Percentiles rank a stretch among this genome's conserved stretches.
These are phyloP conservation scores for Anthracocystis panici-leucophaei DNA, from an alignment of 1,284 basidiomycete genomes.

Conservation along the genomic window DNA sequence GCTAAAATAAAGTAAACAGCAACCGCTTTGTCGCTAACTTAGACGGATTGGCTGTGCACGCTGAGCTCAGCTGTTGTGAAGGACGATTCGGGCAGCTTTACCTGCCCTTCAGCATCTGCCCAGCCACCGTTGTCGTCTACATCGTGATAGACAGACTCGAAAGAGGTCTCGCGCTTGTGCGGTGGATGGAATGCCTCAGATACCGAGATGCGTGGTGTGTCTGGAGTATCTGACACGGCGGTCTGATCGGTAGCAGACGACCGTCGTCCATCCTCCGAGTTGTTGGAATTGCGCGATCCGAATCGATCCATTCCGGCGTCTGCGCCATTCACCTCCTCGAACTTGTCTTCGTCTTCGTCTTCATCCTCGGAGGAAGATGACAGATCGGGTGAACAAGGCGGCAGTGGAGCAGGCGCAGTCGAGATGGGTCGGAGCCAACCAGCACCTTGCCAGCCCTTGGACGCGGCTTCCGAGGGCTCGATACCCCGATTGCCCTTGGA, in stretches of 20 bases:
- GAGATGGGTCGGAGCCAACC: conserved; percentile 47
- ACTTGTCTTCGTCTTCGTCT: conserved; percentile 17
- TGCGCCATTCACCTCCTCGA: background rate
- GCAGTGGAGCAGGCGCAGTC: conserved; percentile 25
- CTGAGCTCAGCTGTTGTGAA: conserved; percentile 8
- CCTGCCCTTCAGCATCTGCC: conserved; percentile 1
- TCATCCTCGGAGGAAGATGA: conserved; percentile 18
- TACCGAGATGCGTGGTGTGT: conserved; percentile 7
- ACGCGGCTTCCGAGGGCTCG: conserved; percentile 44
- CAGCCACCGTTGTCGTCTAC: conserved; percentile 14
- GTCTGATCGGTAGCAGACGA: conserved; percentile 33
- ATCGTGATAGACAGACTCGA: conserved; percentile 37
- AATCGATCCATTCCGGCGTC: conserved; percentile 5
- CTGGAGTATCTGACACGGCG: conserved; percentile 9
- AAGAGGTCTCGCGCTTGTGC: conserved; percentile 26
- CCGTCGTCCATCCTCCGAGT: conserved; percentile 26
- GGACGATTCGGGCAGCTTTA: background rate
- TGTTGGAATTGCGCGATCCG: conserved; percentile 10
- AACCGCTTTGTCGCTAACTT: background rate
- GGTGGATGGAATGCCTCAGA: background rate
- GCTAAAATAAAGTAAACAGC: background rate
- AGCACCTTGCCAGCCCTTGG: conserved; percentile 50
- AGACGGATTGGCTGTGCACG: conserved; percentile 7
- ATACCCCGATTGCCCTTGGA: conserved; percentile 43
- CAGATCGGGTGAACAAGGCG: conserved; percentile 10